Evolutionary conservation across 225 moss, liverwort and hornwort genomes (phyloP), one percentile per base, ranked within the genome.

Genomic region (Sphagnum tenellum): DNA sequence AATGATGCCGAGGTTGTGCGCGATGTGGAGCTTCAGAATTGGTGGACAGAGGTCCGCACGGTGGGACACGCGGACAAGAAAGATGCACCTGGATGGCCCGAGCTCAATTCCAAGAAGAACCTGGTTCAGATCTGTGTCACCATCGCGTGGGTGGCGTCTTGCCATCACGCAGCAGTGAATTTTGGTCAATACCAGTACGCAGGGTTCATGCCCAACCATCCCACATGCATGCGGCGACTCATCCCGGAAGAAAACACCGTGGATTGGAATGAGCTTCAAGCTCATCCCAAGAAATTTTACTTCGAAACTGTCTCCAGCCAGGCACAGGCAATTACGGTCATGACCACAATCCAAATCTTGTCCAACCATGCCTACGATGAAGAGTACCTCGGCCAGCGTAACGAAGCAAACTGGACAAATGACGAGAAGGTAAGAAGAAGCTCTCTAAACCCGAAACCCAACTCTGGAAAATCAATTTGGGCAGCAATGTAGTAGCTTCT

Each of bases 181-280:
- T 92, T 89, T 10, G 89, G 89, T 4, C 92, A 92, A 60, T 92
- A 87, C 45, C 75, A 87, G n/a, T 92, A 89, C 52, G 71, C 62
- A 4, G 89, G 81, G 44, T 89, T 74, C 71, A 77, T 82, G 74
- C 77, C 78, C 45, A 87, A 87, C 73, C 82, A 76, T 59, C 81
- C 89, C 11, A 76, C 92, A 1, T 68, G 5, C 7, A 77, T 79
- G 3, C 67, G 82, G 5, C 73, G 69, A 12, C 76, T 85, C n/a
- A 79, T 92, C 58, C 89, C 92, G 7, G 72, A 70, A 4, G 66
- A 78, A 75, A 73, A 70, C 10, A 70, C 82, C 8, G 56, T 52
- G 12, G 85, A 89, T 52, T 80, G 79, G 61, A 12, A 69, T 6
- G 76, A 81, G 59, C 64, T 92, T 7, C 60, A 77, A 68, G 69